Conservation (phyloP, 2,329 filamentous ascomycete species). For the Immersiporthe knoxdaviesiana region DNA sequence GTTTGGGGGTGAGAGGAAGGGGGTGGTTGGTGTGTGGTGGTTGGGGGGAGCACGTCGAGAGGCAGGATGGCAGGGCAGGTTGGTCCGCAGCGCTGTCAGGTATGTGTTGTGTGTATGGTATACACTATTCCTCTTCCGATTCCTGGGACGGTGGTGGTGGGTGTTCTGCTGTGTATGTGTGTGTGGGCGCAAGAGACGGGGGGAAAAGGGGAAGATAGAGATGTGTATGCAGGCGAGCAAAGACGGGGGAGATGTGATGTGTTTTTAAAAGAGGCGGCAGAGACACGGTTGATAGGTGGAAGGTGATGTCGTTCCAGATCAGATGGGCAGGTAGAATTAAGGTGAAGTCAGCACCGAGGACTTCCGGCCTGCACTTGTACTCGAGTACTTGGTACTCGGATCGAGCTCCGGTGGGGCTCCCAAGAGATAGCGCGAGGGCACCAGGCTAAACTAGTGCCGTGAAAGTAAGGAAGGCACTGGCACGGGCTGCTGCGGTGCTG, state of each 20-base stretch:
- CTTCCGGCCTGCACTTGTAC: constrained; percentile 10
- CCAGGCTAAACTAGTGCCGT: constrained; percentile 30
- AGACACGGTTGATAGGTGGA: constrained; percentile 6
- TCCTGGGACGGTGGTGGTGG: background rate
- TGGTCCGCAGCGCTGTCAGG: background rate
- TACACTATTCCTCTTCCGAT: background rate
- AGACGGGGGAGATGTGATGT: constrained; percentile 7
- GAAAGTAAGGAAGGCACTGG: constrained; percentile 27
- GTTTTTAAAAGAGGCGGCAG: constrained; percentile 5
- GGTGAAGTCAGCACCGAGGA: constrained; percentile 12
- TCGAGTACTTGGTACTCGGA: constrained; percentile 28
- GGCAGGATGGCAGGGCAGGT: background rate
- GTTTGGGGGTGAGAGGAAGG: background rate
- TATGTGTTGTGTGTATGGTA: background rate
- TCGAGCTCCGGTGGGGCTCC: constrained; percentile 27
- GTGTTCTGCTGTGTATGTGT: background rate
- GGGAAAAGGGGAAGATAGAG: background rate
- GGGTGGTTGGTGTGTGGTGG: background rate
- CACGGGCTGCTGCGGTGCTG: constrained; percentile 7
- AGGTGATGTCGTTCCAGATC: constrained; percentile 10
- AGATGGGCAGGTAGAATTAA: constrained; percentile 11
- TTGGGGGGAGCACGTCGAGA: background rate
- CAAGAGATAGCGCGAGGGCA: constrained; percentile 27
- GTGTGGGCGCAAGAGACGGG: background rate
- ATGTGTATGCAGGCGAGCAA: background rate